Percentiles rank a stretch among this genome's conserved stretches.
phyloP scores from a whole-genome alignment of 768 basidiomycete species.

The Hypholoma sublateritium region DNA sequence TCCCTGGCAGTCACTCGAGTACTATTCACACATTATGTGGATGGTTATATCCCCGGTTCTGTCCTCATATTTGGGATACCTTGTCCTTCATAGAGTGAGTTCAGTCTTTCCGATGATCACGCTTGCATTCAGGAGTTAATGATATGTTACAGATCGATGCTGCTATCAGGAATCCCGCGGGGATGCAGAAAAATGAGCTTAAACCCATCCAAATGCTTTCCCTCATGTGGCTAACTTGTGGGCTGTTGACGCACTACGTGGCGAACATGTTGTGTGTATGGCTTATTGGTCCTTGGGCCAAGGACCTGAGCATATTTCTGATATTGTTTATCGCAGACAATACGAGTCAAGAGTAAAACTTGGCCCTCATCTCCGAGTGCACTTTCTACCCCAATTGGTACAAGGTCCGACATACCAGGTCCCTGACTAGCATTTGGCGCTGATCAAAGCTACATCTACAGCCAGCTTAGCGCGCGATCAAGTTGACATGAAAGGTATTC shows the following conservation, averaged over 20 bases:
- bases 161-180: neutral
- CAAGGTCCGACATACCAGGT: constrained; percentile 23
- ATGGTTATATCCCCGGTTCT: constrained; percentile 29
- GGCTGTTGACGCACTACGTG: constrained; percentile 2
- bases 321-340: neutral
- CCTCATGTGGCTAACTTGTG: constrained; percentile 6
- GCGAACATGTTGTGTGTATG: constrained; percentile 8
- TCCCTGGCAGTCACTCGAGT: constrained; percentile 19
- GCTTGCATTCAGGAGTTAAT: neutral
- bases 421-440: neutral
- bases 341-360: constrained; percentile 9
- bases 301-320: neutral
- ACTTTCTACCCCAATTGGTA: constrained; percentile 39
- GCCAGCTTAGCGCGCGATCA: constrained; percentile 24
- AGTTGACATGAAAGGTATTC: constrained; percentile 17
- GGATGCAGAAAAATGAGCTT: neutral
- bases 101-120: neutral
- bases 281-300: neutral
- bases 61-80: constrained; percentile 31
- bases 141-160: no score
- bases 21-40: constrained; percentile 30
- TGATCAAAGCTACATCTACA: constrained; percentile 7
- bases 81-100: constrained; percentile 32
- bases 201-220: neutral
- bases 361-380: constrained; percentile 31